Evolutionary conservation across 306 rosid genomes (phyloP).

Genomic region (Cyclanthera cordifolia): DNA sequence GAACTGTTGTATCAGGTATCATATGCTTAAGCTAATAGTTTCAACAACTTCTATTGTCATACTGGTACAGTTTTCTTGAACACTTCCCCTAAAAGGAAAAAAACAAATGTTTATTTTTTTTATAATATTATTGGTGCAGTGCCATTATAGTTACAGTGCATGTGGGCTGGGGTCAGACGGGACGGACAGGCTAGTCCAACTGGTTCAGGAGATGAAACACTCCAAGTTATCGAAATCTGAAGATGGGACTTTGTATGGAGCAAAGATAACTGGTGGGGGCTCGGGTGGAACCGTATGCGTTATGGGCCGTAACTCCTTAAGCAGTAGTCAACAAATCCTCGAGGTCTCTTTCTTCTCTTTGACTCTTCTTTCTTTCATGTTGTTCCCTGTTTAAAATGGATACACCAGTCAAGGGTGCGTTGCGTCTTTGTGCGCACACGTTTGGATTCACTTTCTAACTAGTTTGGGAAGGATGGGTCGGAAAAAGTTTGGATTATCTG

Average conservation of each 20-base stretch:
- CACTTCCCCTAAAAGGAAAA: no score
- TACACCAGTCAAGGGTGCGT: no score
- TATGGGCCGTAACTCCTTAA: constrained; percentile 60
- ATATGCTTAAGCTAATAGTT: no score
- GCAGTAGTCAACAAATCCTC: constrained; percentile 71
- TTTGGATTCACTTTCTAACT: background rate
- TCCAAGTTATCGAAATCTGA: constrained; percentile 41
- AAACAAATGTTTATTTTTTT: no score
- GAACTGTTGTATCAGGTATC: constrained; percentile 89
- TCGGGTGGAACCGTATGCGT: constrained; percentile 94
- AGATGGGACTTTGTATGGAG: constrained; percentile 66
- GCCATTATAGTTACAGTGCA: constrained; percentile 82
- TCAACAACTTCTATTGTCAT: no score
- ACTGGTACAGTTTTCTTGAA: no score
- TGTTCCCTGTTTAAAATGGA: no score
- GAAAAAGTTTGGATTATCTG: background rate
- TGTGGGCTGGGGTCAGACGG: constrained; percentile 94
- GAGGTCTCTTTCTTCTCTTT: constrained; percentile 33
- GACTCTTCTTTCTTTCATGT: background rate
- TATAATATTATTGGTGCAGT: constrained; percentile 29
- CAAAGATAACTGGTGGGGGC: constrained; percentile 94
- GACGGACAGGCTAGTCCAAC: constrained; percentile 75
- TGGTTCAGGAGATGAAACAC: constrained; percentile 78
- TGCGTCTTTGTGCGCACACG: no score
- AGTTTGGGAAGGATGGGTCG: background rate